Evolutionary conservation across 495 filamentous ascomycete species (phyloP), one percentile per base, ranked within the genome.

Genomic region (Neurospora sp.): DNA sequence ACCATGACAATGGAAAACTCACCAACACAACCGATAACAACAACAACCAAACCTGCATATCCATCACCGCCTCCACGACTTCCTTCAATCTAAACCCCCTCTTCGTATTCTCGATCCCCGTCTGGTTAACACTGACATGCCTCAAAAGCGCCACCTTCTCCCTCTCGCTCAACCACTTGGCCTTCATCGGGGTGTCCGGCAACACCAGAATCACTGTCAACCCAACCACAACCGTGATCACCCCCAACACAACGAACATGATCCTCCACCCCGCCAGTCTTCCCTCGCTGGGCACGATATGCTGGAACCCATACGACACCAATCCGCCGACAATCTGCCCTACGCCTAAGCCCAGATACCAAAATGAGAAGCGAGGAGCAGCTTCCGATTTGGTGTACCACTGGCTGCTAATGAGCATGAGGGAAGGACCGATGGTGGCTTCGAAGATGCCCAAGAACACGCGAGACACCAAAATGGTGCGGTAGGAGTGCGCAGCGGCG

Each of bases 301-400:
- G 86, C 78, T 91, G 90, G 73, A 89, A 89, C 17, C 81, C 89
- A 72, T 82, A 91, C 5, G 87, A 90, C 39, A 90, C 79, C 37
- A 89, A 70, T 1, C 89, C 90, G 3, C 89, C 89, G 48, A 90
- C 37, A 31, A 91, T 90, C 79, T 90, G 90, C 17, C 87, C 89
- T 27, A 86, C 71, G 1, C 90, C 90, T 8, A 90, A 80, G 31
- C 89, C 89, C 40, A 82, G 83, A 76, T 89, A 90, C 90, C 90
- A 92, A 75, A 90, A 81, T n/a, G 83, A 85, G 74, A 89, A 90
- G 22, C 90, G 85, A 1, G 87, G 87, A 3, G 87, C 86, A 53
- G 86, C 84, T 75, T 91, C 89, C 0, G 84, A 84, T 68, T 88
- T 87, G 16, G 87, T 91, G 75, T 91, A 92, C 88, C 88, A 92